These are phyloP conservation scores for Bryoerythrophyllum caledonicum DNA, from an alignment of 225 moss, liverwort and hornwort genomes.

Conservation along the genomic window DNA sequence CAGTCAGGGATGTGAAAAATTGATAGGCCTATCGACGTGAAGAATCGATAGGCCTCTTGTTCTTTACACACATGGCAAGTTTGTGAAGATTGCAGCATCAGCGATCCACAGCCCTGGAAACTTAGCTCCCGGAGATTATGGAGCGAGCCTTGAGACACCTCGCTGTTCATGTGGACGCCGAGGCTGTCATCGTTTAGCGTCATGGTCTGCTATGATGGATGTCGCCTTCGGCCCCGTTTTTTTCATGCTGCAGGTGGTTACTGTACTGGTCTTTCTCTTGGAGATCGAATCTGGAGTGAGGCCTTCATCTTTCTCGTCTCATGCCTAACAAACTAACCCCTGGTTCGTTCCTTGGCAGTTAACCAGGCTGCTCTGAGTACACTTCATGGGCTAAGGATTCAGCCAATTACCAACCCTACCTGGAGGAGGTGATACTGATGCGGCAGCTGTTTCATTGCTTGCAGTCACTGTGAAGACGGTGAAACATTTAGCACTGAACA, in stretches of 20 bases:
- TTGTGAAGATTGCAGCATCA: constrained; percentile 5
- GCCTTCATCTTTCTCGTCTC: constrained; percentile 14
- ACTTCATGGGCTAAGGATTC: neutral
- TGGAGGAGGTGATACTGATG: neutral
- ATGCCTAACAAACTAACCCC: neutral
- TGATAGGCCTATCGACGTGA: neutral
- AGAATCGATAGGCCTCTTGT: neutral
- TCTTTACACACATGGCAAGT: neutral
- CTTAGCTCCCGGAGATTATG: constrained; percentile 30
- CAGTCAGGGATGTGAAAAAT: constrained; percentile 10
- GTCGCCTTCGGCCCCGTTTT: no score
- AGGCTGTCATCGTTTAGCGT: constrained; percentile 28
- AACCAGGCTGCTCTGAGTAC: neutral
- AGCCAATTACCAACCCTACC: neutral
- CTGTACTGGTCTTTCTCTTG: constrained; percentile 21
- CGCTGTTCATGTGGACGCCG: constrained; percentile 16
- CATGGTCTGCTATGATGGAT: no score
- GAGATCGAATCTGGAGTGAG: constrained; percentile 30
- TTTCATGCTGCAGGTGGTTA: constrained; percentile 23
- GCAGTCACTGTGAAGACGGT: neutral
- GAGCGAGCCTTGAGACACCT: constrained; percentile 24
- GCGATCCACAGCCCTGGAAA: constrained; percentile 18
- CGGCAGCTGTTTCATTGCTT: neutral
- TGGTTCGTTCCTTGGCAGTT: constrained; percentile 11
- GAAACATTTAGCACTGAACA: neutral